Evolutionary conservation across 441 rosid species (phyloP).

Genomic region (Erodium trifolium): DNA sequence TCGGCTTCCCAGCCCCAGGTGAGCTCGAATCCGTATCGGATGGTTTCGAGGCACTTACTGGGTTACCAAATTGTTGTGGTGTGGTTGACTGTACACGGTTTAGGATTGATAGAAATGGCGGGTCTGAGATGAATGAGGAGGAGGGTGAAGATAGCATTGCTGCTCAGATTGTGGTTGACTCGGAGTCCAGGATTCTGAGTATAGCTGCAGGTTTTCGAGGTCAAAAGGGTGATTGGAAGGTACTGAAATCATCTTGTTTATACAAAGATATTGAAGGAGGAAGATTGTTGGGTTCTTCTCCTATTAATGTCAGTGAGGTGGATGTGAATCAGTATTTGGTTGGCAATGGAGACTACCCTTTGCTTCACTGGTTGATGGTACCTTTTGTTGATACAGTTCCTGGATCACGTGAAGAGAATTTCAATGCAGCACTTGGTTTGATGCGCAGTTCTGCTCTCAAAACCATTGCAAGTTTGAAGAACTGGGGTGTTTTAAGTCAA

Average conservation of each 20-base stretch:
- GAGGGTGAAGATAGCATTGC: constrained; percentile 24
- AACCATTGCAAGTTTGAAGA: constrained; percentile 43
- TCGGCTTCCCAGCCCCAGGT: constrained; percentile 36
- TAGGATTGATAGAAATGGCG: constrained; percentile 20
- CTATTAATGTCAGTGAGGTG: constrained; percentile 26
- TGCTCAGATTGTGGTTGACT: constrained; percentile 51
- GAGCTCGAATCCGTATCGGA: constrained; percentile 37
- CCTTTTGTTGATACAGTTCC: constrained; percentile 34
- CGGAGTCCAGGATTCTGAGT: constrained; percentile 44
- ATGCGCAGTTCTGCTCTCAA: constrained; percentile 30
- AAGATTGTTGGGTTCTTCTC: constrained; percentile 28
- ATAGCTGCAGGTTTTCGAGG: constrained; percentile 47
- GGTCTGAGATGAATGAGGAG: constrained; percentile 6
- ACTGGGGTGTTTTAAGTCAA: constrained; percentile 44
- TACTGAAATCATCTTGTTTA: constrained; percentile 41
- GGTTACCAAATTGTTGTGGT: constrained; percentile 53
- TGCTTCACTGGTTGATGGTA: constrained; percentile 64
- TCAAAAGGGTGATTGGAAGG: constrained; percentile 27
- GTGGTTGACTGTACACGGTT: constrained; percentile 37
- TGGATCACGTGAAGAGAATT: constrained; percentile 33
- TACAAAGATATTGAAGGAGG: constrained; percentile 39
- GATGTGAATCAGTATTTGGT: constrained; percentile 38
- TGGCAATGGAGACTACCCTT: constrained; percentile 48
- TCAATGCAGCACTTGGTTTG: constrained; percentile 31
- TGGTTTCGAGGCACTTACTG: constrained; percentile 32